Evolutionary conservation across 306 rosid genomes (phyloP).

Genomic region (Pyrus betulifolia): DNA sequence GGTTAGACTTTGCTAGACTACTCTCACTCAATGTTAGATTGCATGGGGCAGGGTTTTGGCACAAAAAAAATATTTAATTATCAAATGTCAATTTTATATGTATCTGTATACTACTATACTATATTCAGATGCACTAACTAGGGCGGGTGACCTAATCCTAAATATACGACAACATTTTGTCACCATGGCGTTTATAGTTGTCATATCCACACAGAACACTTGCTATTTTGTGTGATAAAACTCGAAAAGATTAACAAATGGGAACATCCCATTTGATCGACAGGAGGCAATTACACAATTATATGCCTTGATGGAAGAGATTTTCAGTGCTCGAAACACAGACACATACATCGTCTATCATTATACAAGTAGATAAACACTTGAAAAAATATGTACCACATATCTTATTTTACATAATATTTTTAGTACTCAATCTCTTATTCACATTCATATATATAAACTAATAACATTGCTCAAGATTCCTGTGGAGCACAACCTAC

Average conservation of each 20-base stretch:
- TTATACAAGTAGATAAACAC: too few species aligned
- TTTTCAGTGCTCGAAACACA: too few species aligned
- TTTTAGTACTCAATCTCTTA: neutral
- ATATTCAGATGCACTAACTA: conserved; percentile 22
- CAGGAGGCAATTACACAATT: neutral
- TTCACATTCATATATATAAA: neutral
- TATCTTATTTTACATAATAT: too few species aligned
- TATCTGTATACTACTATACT: neutral
- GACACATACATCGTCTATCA: too few species aligned
- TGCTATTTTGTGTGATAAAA: neutral
- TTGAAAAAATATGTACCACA: too few species aligned
- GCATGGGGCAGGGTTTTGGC: conserved; percentile 35
- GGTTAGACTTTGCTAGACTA: conserved; percentile 27
- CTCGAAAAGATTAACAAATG: neutral
- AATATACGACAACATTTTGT: neutral
- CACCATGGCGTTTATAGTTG: neutral
- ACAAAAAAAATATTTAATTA: neutral
- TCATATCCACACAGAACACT: neutral
- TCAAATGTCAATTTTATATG: neutral
- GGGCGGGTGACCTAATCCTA: conserved; percentile 51
- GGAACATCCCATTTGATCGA: neutral
- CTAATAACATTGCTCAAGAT: neutral
- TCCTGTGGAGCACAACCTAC: neutral
- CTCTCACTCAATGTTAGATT: conserved; percentile 9
- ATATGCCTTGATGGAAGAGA: neutral